Percentiles rank a stretch among this genome's conserved stretches.
Conservation (phyloP, 2,329 filamentous ascomycete species). For the Claviceps fusiformis region DNA sequence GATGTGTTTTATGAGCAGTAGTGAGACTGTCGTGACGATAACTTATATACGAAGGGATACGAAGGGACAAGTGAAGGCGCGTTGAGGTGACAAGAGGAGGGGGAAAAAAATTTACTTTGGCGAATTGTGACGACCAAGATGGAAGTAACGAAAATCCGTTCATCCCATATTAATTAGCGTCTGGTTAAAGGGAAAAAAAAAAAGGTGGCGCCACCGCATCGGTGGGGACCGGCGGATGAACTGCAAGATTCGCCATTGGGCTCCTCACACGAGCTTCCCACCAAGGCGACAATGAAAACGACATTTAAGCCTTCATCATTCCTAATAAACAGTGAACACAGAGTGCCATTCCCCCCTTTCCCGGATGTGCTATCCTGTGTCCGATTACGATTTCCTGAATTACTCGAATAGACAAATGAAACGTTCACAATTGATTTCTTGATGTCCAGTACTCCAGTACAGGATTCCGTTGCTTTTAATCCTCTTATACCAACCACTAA, state of each 20-base stretch:
- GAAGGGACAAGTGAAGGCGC: not conserved
- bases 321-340: not conserved
- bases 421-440: not conserved
- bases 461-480: too few species aligned
- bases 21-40: not conserved
- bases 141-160: not conserved
- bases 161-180: not conserved
- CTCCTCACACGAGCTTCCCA: too few species aligned
- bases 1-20: not conserved
- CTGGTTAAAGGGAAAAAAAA: not conserved
- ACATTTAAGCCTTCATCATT: not conserved
- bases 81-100: not conserved
- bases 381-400: constrained; percentile 5
- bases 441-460: not conserved
- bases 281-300: not conserved
- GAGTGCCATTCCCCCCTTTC: not conserved
- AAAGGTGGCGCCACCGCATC: not conserved
- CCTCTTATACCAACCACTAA: not conserved
- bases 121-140: not conserved
- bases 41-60: not conserved
- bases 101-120: not conserved
- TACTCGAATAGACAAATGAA: constrained; percentile 1
- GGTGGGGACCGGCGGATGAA: not conserved
- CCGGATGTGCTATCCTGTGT: constrained; percentile 3
- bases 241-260: too few species aligned